Percentiles rank a stretch among this genome's conserved stretches.
Evolutionary conservation across 2,329 filamentous ascomycete species (phyloP).

Genomic region (Pezicula neosporulosa): DNA sequence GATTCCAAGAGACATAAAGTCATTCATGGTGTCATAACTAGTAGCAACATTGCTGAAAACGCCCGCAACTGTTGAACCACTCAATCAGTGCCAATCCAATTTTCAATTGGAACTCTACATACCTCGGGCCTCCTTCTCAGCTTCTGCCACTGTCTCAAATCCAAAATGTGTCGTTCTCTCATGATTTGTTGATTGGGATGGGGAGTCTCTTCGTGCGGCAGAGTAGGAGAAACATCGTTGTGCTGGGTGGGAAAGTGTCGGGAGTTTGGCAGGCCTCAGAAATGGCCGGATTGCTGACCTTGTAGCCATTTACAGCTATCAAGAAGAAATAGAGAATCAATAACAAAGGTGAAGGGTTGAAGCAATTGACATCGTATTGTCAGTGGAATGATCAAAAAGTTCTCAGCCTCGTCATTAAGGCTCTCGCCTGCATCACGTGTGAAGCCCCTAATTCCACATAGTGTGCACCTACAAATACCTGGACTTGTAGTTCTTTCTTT

Average conservation of each 20-base stretch:
- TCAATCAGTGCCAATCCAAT: conserved; percentile 5
- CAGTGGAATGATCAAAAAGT: neutral
- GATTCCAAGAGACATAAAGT: conserved; percentile 96
- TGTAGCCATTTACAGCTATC: conserved; percentile 17
- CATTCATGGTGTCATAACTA: conserved; percentile 96
- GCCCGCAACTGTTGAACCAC: conserved; percentile 41
- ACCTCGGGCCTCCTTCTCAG: conserved; percentile 31
- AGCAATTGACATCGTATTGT: neutral
- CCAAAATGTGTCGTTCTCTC: conserved; percentile 32
- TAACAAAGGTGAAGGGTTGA: neutral
- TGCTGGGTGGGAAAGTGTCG: conserved; percentile 9
- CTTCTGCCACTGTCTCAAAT: conserved; percentile 29
- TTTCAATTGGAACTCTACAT: conserved; percentile 2
- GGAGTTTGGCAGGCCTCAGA: conserved; percentile 11
- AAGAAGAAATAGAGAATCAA: neutral
- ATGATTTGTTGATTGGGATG: conserved; percentile 16
- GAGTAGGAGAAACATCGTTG: conserved; percentile 16
- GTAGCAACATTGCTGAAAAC: conserved; percentile 93
- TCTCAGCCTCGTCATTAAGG: conserved; percentile 1
- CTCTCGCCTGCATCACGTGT: neutral
- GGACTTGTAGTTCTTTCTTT: no score
- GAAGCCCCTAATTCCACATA: no score
- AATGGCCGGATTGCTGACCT: conserved; percentile 18
- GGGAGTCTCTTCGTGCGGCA: conserved; percentile 10
- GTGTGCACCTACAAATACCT: no score